phyloP scores from a whole-genome alignment of 1,284 basidiomycete species.

The Heterobasidion occidentale region DNA sequence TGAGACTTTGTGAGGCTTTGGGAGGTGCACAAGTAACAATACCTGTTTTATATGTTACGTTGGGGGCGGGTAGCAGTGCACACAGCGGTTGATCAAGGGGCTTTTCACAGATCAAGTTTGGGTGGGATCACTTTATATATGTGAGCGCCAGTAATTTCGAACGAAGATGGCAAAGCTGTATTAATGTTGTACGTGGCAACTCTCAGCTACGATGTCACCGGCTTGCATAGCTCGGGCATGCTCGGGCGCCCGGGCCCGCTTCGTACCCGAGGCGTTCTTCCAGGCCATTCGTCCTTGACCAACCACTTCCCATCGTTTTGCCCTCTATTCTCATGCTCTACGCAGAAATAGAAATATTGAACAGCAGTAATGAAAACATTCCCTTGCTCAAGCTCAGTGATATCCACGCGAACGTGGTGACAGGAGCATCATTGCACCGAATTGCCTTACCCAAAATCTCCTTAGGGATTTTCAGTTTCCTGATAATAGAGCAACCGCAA shows the following conservation, averaged over 20 bases:
- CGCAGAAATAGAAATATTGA: too few species aligned
- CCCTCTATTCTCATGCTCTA: not conserved
- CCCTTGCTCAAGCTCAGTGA: not conserved
- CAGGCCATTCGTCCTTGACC: not conserved
- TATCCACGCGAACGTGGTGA: not conserved
- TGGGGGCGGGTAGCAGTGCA: not conserved
- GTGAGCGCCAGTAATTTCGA: not conserved
- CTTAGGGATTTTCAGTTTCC: too few species aligned
- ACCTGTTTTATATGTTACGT: too few species aligned
- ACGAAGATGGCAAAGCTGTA: not conserved
- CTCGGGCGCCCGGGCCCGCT: not conserved
- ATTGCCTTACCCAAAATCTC: too few species aligned
- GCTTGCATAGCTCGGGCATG: not conserved
- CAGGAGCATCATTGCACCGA: too few species aligned
- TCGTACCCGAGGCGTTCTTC: not conserved
- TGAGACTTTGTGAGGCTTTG: too few species aligned
- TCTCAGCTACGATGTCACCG: not conserved
- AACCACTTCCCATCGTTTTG: not conserved
- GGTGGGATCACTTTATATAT: not conserved
- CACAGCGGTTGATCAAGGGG: not conserved
- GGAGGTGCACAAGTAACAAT: too few species aligned
- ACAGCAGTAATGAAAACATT: not conserved
- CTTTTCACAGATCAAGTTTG: not conserved
- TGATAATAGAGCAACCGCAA: too few species aligned
- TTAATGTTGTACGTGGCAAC: not conserved